Conservation (phyloP, 78 protist species). For the Dictyostelium purpureum region DNA sequence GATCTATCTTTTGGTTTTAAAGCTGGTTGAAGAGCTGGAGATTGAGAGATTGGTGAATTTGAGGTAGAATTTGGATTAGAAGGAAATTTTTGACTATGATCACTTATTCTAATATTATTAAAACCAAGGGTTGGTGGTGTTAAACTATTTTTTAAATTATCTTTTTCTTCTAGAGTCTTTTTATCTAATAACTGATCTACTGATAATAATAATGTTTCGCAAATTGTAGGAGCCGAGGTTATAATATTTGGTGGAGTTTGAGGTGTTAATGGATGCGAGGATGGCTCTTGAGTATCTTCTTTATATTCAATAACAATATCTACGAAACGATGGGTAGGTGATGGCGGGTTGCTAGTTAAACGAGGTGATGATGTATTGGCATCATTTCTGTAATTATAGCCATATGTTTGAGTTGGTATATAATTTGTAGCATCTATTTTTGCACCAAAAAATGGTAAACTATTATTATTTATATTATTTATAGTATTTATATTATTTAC, state of each 20-base stretch:
- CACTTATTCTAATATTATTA: conserved; percentile 5
- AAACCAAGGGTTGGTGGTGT: background rate
- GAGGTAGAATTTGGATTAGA: background rate
- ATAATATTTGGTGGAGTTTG: background rate
- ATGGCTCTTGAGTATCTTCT: background rate
- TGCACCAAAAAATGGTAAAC: background rate
- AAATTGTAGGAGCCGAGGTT: background rate
- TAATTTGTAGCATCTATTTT: conserved; percentile 20
- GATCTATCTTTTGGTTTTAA: background rate
- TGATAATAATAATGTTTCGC: background rate
- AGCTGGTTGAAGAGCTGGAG: background rate
- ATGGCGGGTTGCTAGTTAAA: background rate
- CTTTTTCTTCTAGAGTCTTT: background rate
- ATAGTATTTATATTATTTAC: background rate
- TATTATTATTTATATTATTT: background rate
- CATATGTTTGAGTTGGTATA: conserved; percentile 29
- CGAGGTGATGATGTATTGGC: background rate
- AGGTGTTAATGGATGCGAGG: background rate
- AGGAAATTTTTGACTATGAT: background rate
- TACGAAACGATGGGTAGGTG: background rate
- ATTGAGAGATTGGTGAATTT: background rate
- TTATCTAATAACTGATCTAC: background rate
- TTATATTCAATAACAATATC: conserved; percentile 5
- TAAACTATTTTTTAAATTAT: background rate
- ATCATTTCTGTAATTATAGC: conserved; percentile 10